These are phyloP conservation scores for Rhizopogon parksii DNA, from an alignment of 1,284 basidiomycete species.

Conservation along the genomic window DNA sequence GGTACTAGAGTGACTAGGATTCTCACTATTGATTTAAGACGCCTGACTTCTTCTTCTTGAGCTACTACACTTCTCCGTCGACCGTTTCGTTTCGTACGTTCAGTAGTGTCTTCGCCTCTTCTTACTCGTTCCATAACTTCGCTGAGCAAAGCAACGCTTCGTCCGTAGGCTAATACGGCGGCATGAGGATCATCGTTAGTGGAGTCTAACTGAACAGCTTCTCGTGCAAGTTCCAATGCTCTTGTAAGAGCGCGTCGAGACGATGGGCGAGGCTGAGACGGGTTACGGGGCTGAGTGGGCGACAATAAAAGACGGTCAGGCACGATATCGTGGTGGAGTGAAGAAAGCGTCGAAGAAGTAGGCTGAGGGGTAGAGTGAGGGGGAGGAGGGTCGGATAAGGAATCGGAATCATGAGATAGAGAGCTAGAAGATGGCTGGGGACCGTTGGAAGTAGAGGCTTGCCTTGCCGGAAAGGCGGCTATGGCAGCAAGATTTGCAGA, in stretches of 20 bases:
- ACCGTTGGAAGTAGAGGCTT: slow-evolving; percentile 28
- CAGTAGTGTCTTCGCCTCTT: slow-evolving; percentile 71
- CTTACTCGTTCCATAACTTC: slow-evolving; percentile 84
- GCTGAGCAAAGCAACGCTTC: slow-evolving; percentile 72
- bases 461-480: slow-evolving; percentile 49
- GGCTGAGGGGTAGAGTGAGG: slow-evolving; percentile 42
- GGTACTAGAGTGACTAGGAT: slow-evolving; percentile 10
- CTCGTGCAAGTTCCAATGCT: slow-evolving; percentile 75
- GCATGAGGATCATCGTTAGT: slow-evolving; percentile 77
- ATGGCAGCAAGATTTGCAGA: slow-evolving; percentile 54
- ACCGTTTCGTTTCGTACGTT: slow-evolving; percentile 49
- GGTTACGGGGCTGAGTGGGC: slow-evolving; percentile 31
- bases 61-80: slow-evolving; percentile 72
- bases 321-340: slow-evolving; percentile 32
- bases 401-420: slow-evolving; percentile 36
- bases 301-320: slow-evolving; percentile 41
- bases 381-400: slow-evolving; percentile 53
- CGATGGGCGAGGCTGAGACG: slow-evolving; percentile 47
- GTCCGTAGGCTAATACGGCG: slow-evolving; percentile 74
- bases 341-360: slow-evolving; percentile 26
- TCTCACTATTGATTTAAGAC: slow-evolving; percentile 77
- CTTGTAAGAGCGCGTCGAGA: slow-evolving; percentile 72
- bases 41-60: slow-evolving; percentile 76
- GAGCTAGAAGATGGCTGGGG: slow-evolving; percentile 23
- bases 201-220: slow-evolving; percentile 75